Evolutionary conservation across 2,329 filamentous ascomycete species (phyloP), one percentile per base, ranked within the genome.

Genomic region (Periconia macrospinosa): DNA sequence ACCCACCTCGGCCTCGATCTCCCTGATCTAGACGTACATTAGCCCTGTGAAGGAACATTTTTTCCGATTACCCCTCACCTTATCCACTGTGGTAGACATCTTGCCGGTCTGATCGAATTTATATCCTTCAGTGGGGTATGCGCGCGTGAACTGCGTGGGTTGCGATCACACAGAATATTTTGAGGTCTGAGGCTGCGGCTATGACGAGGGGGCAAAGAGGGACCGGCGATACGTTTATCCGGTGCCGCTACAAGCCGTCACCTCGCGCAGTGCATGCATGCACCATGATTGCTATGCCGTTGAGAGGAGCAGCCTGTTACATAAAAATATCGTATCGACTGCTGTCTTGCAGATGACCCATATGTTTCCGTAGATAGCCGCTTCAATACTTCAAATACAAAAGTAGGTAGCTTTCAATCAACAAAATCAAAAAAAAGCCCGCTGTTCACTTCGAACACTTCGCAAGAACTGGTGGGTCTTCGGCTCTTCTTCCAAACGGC

Each of bases 31-130:
- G 15, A 59, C 56, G 52, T 60, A 58, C 65, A 52, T 72, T 65
- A 72, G 68, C 66, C 49, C 18, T 41, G 17, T 13, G 66, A 50
- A 58, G 47, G 54, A 49, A 65, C 77, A 77, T n/a, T 47, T n/a
- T 37, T 33, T 18, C 37, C 15, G 2, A 14, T 41, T 41, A 6
- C 33, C 45, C 69, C 83, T 64, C 73, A 90, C 91, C 89, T 97
- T 97, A 70, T 97, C 93, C 75, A 97, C 92, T 41, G 93, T 97
- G 57, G 93, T 97, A 83, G 93, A 83, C 94, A 97, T 97, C 70
- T 76, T 89, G 81, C 73, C 43, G 52, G 47, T 46, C 58, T 35
- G 49, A 46, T 45, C 44, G 17, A n/a, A 13, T 30, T n/a, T 49
- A 7, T 33, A 19, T 45, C 27, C 15, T 20, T n/a, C n/a, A n/a